Base-by-base conservation (phyloP, 1,284 basidiomycete genomes). In the Ceratobasidium sp. region DNA sequence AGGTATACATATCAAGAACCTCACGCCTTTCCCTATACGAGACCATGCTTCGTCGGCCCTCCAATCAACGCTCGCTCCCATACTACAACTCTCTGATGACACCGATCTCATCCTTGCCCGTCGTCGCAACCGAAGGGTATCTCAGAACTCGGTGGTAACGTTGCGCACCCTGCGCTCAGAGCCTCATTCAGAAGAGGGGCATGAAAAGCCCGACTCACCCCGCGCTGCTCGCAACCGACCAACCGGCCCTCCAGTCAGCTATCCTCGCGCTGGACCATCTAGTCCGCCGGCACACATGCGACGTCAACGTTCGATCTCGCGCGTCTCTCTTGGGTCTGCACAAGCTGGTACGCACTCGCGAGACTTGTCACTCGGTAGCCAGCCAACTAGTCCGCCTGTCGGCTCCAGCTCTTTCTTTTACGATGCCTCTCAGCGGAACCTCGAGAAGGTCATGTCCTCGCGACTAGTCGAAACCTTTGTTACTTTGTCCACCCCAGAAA, bases 391-490 rank as follows among this genome's bases (percentile, higher is more conserved):
- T 72, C 68, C 50, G 42, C 42, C 73, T 13, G 52, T 57, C 27
- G 70, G 38, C 25, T 38, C 71, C 52, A 45, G 73, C 29, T 62
- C 76, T 54, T 72, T 76, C 35, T 62, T 77, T 31, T 1, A 75
- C 79, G 17, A 75, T 13, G 69, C 49, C 8, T 89, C 89, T 13
- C 90, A 92, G 76, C 79, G 79, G 47, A 83, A 82, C 3, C 79
- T 93, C 43, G 89, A 91, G 78, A 87, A 84, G 72, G 83, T 91
- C 8, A 81, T 93, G 5, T 79, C 81, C 53, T 86, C 88, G n/a
- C 85, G 91, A 52, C 80, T 93, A 29, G 86, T 92, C n/a, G 90
- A 92, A 77, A 91, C 90, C 0, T 91, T 92, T 74, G 78, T 93
- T 65, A 84, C 87, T 17, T 78, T 93, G 45, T 72, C 74, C 25